Percentiles rank a stretch among this genome's conserved stretches.
phyloP scores from a whole-genome alignment of 768 basidiomycete species.

The Mycena rebaudengoi region DNA sequence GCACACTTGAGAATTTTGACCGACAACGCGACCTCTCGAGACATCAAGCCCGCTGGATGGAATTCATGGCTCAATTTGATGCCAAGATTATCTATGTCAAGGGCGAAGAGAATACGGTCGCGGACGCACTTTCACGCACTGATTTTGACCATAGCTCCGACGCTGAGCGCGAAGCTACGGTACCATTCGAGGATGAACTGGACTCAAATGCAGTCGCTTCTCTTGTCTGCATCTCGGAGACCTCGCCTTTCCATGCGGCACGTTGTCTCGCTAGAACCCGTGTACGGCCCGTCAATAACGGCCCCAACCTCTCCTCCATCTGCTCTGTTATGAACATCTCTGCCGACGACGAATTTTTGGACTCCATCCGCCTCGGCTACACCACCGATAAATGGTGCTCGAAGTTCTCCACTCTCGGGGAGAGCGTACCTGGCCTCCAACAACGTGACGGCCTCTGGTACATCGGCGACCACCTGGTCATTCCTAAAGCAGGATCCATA shows the following conservation, averaged over 20 bases:
- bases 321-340: not conserved
- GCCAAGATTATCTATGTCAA: constrained; percentile 37
- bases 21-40: constrained; percentile 35
- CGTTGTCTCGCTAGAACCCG: not conserved
- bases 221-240: not conserved
- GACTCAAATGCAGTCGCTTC: not conserved
- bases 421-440: not conserved
- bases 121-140: constrained; percentile 40
- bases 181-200: not conserved
- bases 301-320: no score
- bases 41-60: constrained; percentile 37
- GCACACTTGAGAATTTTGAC: constrained; percentile 39
- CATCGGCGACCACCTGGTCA: not conserved
- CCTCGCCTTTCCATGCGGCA: not conserved
- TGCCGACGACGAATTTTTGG: not conserved
- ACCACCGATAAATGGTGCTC: constrained; percentile 8
- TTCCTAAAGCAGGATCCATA: not conserved
- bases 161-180: not conserved
- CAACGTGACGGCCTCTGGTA: not conserved
- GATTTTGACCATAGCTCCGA: not conserved
- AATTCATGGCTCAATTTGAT: constrained; percentile 41
- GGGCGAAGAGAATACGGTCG: no score
- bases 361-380: not conserved
- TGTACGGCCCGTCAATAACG: not conserved
- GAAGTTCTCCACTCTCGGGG: constrained; percentile 4